Conservation (phyloP, 2,329 filamentous ascomycete species). For the Lojkania enalia region DNA sequence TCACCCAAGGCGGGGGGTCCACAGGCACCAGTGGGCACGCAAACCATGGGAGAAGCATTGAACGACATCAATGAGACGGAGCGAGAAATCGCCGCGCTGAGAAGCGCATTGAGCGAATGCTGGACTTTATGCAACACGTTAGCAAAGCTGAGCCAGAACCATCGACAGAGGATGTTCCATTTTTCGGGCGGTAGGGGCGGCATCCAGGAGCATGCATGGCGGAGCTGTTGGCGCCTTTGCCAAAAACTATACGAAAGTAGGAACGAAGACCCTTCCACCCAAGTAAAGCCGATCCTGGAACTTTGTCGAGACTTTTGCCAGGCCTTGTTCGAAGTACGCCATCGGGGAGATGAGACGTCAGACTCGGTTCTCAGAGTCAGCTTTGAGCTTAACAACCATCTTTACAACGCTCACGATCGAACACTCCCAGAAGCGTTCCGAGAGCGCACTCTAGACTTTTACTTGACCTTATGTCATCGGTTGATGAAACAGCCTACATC, state of each 20-base stretch:
- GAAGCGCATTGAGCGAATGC: constrained; percentile 79
- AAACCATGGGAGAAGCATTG: constrained; percentile 56
- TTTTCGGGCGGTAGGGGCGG: constrained; percentile 70
- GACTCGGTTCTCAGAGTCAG: constrained; percentile 90
- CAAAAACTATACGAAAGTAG: constrained; percentile 84
- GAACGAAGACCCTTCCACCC: constrained; percentile 69
- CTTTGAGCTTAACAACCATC: constrained; percentile 92
- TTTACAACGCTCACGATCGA: constrained; percentile 89
- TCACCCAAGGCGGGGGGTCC: constrained; percentile 32
- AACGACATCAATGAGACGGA: constrained; percentile 62
- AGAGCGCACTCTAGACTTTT: constrained; percentile 90
- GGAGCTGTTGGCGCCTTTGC: constrained; percentile 90
- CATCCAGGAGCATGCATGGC: constrained; percentile 87
- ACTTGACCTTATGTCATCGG: constrained; percentile 88
- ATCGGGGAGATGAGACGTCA: constrained; percentile 73
- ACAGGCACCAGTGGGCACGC: constrained; percentile 21
- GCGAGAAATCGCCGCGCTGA: constrained; percentile 68
- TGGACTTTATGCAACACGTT: constrained; percentile 94
- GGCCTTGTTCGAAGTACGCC: constrained; percentile 82
- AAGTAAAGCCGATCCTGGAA: constrained; percentile 76
- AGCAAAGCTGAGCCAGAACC: constrained; percentile 79
- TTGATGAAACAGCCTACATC: constrained; percentile 92
- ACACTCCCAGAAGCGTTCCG: constrained; percentile 82
- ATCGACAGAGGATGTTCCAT: constrained; percentile 77
- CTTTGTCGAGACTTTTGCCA: constrained; percentile 92